phyloP scores from a whole-genome alignment of 1,284 basidiomycete species.

The Rhodofomes roseus region DNA sequence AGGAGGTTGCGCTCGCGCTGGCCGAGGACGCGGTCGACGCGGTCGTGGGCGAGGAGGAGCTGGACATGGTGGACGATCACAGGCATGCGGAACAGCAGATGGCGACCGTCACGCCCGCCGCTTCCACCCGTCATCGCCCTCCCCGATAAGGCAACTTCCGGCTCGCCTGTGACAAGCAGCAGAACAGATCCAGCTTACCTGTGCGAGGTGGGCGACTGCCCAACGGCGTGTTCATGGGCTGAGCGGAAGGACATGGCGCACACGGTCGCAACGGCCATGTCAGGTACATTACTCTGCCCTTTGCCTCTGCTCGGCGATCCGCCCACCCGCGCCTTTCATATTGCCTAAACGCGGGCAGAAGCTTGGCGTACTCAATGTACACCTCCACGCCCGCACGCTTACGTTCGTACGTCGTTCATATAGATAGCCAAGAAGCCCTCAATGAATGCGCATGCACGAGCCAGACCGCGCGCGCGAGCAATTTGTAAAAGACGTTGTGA shows the following conservation, averaged over 20 bases:
- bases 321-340: background rate
- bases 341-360: background rate
- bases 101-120: background rate
- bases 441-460: background rate
- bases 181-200: background rate
- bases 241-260: background rate
- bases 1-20: background rate
- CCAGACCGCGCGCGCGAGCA: background rate
- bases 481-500: background rate
- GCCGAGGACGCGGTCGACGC: background rate
- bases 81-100: background rate
- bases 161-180: background rate
- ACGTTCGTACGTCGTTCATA: background rate
- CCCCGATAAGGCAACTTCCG: background rate
- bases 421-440: background rate
- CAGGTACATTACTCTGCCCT: background rate
- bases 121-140: background rate
- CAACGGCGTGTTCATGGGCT: background rate
- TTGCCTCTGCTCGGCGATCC: background rate
- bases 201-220: no score
- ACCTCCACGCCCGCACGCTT: background rate
- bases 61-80: slow-evolving; percentile 6
- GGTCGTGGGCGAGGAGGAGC: slow-evolving; percentile 1
- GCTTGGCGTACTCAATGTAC: background rate
- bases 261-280: background rate